Evolutionary conservation across 106 monocot species (phyloP).

Genomic region (Posidonia australis): DNA sequence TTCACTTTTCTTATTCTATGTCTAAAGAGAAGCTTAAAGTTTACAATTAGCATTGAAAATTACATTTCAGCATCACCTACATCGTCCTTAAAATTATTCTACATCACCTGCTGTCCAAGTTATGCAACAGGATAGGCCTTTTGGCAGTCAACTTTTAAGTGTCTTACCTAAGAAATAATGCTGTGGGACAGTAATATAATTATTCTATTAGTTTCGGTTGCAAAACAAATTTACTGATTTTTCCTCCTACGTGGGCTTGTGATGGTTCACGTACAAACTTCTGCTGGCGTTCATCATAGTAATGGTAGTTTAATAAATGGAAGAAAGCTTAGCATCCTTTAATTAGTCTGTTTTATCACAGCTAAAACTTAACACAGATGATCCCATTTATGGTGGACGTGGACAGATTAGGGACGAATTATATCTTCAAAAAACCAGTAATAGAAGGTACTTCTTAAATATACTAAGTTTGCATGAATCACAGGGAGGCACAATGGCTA

Average conservation of each 20-base stretch:
- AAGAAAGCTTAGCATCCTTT: neutral
- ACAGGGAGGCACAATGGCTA: neutral
- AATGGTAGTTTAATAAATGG: neutral
- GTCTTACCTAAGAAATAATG: no score
- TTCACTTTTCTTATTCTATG: no score
- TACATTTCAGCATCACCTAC: no score
- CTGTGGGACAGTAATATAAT: no score
- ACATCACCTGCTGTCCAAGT: no score
- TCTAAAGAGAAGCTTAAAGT: no score
- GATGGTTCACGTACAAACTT: neutral
- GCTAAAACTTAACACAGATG: constrained; percentile 81
- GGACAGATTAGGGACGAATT: constrained; percentile 34
- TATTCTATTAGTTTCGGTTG: neutral
- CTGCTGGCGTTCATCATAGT: neutral
- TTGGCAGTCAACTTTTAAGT: no score
- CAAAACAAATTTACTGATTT: neutral
- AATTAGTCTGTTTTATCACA: constrained; percentile 5
- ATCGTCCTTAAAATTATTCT: no score
- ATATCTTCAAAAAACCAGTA: constrained; percentile 40
- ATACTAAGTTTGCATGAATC: neutral
- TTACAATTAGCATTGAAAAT: no score
- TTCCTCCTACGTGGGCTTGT: no score
- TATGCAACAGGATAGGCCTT: no score
- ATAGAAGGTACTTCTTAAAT: constrained; percentile 36
- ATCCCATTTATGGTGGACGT: constrained; percentile 54